Conservation (phyloP, 1,284 basidiomycete genomes). For the Schizophyllum amplum region DNA sequence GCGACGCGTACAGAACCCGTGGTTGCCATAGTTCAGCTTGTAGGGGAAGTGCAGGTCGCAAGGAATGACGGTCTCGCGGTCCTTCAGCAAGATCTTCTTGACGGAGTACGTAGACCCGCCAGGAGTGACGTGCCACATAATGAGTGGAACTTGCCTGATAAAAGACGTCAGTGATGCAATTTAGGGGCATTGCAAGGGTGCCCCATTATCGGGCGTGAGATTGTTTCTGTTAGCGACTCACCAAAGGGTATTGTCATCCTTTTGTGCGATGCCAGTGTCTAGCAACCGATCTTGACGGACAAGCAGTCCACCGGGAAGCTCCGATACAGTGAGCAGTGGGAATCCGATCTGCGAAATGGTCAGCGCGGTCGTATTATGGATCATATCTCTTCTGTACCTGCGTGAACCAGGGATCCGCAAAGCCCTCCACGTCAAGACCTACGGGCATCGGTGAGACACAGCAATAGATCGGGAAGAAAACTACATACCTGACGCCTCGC, state of each 20-base stretch:
- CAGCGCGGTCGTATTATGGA: too few relatives aligned
- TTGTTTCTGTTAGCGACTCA: too few relatives aligned
- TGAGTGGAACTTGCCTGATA: slow-evolving; percentile 56
- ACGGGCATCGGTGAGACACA: neutral
- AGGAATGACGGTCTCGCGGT: slow-evolving; percentile 49
- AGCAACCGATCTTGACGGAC: slow-evolving; percentile 79
- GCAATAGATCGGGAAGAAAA: neutral
- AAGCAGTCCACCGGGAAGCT: slow-evolving; percentile 37
- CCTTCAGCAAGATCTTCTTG: slow-evolving; percentile 47
- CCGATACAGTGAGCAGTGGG: slow-evolving; percentile 49
- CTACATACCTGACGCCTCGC: slow-evolving; percentile 42
- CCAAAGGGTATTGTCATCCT: slow-evolving; percentile 78
- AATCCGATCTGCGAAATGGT: slow-evolving; percentile 43
- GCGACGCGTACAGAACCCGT: slow-evolving; percentile 57
- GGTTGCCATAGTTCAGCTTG: slow-evolving; percentile 74
- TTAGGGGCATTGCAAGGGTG: slow-evolving; percentile 31
- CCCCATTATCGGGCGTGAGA: too few relatives aligned
- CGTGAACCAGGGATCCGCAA: slow-evolving; percentile 77
- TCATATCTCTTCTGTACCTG: too few relatives aligned
- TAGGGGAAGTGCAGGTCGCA: slow-evolving; percentile 50
- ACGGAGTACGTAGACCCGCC: slow-evolving; percentile 44
- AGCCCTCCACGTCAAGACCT: slow-evolving; percentile 56
- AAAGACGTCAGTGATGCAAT: neutral
- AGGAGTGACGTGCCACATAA: slow-evolving; percentile 45
- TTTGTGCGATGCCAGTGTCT: slow-evolving; percentile 58